These are phyloP conservation scores for Eimeria zaria DNA, from an alignment of 169 alveolate species.

Conservation along the genomic window DNA sequence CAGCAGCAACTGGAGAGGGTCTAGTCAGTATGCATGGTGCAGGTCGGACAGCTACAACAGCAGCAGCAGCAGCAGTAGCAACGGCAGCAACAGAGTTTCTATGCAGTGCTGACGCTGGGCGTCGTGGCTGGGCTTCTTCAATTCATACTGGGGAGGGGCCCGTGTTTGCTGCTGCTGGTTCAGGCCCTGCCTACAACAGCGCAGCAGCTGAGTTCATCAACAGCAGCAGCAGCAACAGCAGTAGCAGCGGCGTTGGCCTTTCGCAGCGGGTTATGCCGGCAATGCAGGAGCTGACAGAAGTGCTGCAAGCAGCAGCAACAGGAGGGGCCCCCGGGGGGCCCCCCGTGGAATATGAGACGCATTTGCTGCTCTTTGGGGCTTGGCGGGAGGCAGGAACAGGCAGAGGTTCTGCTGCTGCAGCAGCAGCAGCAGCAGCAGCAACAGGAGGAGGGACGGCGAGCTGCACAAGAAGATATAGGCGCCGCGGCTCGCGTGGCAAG, in stretches of 20 bases:
- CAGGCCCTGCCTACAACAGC: background rate
- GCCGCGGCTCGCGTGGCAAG: background rate
- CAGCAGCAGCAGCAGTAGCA: background rate
- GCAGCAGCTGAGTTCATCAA: background rate
- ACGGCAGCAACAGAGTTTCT: background rate
- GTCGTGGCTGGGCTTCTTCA: background rate
- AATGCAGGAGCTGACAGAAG: conserved; percentile 8
- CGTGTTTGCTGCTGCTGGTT: conserved; percentile 2
- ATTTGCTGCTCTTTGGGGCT: conserved; percentile 72
- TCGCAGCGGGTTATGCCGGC: background rate
- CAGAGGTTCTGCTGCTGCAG: background rate
- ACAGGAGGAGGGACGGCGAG: background rate
- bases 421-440: conserved; percentile 20
- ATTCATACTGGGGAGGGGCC: background rate
- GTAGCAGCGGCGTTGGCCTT: background rate
- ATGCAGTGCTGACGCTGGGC: background rate
- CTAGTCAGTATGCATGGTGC: background rate
- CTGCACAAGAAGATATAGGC: background rate
- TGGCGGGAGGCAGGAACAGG: conserved; percentile 21
- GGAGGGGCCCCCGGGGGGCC: conserved; percentile 27
- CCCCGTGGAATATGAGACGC: conserved; percentile 18
- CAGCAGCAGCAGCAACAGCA: conserved; percentile 44
- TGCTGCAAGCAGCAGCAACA: conserved; percentile 15
- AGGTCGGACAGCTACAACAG: background rate
- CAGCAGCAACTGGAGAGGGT: background rate